phyloP scores from a whole-genome alignment of 208 protist genomes.

The Trypanosoma platydactyli region DNA sequence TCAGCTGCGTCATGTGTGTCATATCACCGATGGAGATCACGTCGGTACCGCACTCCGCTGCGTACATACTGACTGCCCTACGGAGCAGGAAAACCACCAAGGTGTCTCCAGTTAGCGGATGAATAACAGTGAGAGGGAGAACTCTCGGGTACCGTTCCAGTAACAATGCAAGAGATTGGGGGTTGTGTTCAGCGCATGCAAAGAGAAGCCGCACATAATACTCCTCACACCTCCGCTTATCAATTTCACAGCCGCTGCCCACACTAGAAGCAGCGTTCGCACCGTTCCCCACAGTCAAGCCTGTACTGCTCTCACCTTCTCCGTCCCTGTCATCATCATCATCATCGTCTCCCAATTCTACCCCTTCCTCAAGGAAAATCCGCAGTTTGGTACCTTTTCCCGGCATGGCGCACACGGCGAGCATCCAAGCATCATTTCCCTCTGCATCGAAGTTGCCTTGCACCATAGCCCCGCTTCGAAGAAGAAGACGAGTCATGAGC shows the following conservation, averaged over 20 bases:
- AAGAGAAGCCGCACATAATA: constrained; percentile 41
- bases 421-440: constrained; percentile 76
- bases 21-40: constrained; percentile 14
- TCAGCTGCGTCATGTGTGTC: background rate
- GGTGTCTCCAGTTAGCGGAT: constrained; percentile 49
- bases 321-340: background rate
- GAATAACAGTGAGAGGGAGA: constrained; percentile 24
- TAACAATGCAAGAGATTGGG: constrained; percentile 29
- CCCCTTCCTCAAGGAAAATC: constrained; percentile 29
- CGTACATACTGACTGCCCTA: constrained; percentile 21
- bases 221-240: background rate
- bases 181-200: constrained; percentile 52
- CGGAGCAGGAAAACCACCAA: constrained; percentile 47
- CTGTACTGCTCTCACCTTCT: background rate
- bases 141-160: constrained; percentile 31
- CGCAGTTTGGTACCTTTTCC: constrained; percentile 26
- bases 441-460: constrained; percentile 58
- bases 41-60: constrained; percentile 11
- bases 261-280: background rate
- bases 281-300: background rate
- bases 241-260: background rate
- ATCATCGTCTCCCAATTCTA: constrained; percentile 15
- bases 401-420: constrained; percentile 35
- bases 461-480: constrained; percentile 50
- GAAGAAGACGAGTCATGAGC: constrained; percentile 32